Conservation (phyloP, 495 filamentous ascomycete genomes). For the Xylaria acuta region DNA sequence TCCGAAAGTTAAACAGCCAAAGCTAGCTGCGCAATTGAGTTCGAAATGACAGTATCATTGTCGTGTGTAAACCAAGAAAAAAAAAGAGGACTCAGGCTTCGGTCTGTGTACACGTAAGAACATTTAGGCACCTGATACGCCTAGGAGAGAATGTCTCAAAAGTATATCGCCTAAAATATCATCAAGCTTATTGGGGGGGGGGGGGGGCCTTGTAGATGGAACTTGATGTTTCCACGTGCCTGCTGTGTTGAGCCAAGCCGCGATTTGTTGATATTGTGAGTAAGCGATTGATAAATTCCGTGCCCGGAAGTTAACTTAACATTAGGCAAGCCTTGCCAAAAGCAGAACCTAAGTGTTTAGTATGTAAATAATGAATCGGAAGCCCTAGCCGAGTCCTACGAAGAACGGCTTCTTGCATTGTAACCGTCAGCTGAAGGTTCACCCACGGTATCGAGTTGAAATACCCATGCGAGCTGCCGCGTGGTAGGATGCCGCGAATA, state of each 20-base stretch:
- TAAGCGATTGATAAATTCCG: neutral
- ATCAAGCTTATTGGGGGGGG: no score
- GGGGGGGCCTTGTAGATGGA: neutral
- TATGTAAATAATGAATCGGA: neutral
- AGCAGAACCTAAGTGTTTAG: neutral
- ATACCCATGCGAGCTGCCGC: conserved; percentile 7
- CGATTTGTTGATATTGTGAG: neutral
- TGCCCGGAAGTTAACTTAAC: neutral
- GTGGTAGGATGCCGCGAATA: neutral
- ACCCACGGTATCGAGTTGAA: neutral
- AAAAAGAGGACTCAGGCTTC: neutral
- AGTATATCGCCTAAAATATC: neutral
- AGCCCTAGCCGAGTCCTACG: neutral
- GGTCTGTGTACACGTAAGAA: neutral
- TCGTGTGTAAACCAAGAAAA: neutral
- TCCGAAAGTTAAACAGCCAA: no score
- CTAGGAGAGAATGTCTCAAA: neutral
- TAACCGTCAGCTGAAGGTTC: neutral
- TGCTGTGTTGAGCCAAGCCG: neutral
- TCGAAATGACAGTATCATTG: neutral
- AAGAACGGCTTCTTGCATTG: neutral
- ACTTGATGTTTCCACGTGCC: neutral
- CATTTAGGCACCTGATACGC: neutral
- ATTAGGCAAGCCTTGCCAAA: neutral
- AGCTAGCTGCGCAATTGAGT: neutral